These are phyloP conservation scores for Tulasnella sp. DNA, from an alignment of 768 basidiomycete genomes.

Conservation along the genomic window DNA sequence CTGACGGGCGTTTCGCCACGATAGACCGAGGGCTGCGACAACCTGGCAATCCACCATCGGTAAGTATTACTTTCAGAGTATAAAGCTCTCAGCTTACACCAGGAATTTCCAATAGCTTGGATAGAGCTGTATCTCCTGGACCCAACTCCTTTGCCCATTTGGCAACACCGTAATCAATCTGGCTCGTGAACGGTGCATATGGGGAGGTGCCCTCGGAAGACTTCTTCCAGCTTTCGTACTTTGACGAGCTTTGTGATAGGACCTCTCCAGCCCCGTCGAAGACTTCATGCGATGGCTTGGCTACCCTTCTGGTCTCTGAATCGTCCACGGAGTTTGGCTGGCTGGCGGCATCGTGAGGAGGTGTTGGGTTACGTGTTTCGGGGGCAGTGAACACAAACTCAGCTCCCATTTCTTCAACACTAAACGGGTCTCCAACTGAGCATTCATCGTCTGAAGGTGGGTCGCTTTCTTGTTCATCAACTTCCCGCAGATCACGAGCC, in stretches of 20 bases:
- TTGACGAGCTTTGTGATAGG: not conserved
- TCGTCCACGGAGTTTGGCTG: not conserved
- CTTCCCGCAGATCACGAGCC: not conserved
- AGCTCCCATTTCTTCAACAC: not conserved
- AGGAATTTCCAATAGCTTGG: not conserved
- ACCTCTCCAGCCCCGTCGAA: not conserved
- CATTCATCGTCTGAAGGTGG: not conserved
- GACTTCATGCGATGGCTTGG: not conserved
- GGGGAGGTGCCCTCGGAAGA: not conserved
- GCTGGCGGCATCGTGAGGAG: not conserved
- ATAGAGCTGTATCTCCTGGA: not conserved
- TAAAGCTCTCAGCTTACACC: not conserved
- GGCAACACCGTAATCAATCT: not conserved
- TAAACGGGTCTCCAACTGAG: not conserved
- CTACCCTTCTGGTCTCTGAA: not conserved
- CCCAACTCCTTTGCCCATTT: not conserved
- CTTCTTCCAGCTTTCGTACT: not conserved
- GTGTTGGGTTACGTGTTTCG: not conserved
- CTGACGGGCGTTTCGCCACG: not conserved
- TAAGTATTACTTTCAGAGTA: not conserved
- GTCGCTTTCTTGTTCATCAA: not conserved
- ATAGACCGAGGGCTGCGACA: not conserved
- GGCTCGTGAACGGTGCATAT: not conserved
- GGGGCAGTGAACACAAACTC: not conserved
- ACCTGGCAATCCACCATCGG: not conserved